Conservation (phyloP, 139 green algal species). For the Chlorella sp. region DNA sequence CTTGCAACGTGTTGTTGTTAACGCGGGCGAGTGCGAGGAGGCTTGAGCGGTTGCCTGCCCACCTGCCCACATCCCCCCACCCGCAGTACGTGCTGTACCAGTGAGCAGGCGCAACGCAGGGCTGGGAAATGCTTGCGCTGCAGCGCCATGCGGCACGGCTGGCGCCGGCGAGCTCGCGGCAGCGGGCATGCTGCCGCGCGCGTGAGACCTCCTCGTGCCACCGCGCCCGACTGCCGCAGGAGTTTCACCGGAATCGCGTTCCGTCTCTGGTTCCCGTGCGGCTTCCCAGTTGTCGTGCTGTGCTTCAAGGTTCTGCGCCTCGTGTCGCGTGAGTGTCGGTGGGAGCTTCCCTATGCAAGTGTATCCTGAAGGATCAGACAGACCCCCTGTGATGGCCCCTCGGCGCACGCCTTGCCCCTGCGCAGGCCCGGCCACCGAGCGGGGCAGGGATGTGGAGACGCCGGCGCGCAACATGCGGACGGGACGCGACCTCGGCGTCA, state of each 20-base stretch:
- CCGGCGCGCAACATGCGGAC: slow-evolving; percentile 37
- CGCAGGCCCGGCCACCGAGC: slow-evolving; percentile 30
- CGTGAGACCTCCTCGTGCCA: too few relatives aligned
- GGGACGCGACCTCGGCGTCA: slow-evolving; percentile 35
- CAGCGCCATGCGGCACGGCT: slow-evolving; percentile 12
- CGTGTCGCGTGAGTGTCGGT: slow-evolving; percentile 7
- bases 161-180: too few relatives aligned
- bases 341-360: neutral
- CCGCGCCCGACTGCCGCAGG: too few relatives aligned
- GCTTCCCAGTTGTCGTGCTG: slow-evolving; percentile 22
- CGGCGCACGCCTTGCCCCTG: neutral
- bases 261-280: slow-evolving; percentile 46
- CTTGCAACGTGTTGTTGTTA: neutral
- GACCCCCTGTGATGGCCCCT: neutral
- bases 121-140: neutral
- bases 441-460: slow-evolving; percentile 9
- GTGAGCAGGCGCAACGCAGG: neutral
- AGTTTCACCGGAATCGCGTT: too few relatives aligned
- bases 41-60: neutral
- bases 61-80: neutral
- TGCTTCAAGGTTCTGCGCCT: slow-evolving; percentile 28
- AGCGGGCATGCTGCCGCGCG: too few relatives aligned
- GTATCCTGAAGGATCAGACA: neutral
- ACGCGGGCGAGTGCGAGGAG: neutral
- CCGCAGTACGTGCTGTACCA: too few relatives aligned